phyloP scores from a whole-genome alignment of 1,284 basidiomycete genomes.

The Tetrapyrgos nigripes region DNA sequence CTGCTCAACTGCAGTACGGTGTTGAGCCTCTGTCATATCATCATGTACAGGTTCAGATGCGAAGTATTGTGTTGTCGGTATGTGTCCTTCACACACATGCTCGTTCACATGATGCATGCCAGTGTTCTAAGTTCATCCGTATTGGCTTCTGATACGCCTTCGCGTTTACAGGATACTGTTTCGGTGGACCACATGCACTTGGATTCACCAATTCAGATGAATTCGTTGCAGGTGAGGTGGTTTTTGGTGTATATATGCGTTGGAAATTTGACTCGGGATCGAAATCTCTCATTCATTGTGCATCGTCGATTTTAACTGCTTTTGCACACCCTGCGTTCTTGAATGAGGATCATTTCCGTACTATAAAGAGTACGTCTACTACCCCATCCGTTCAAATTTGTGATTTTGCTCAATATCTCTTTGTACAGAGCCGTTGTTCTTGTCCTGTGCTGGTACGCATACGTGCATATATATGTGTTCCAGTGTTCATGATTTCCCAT shows the following conservation, averaged over 20 bases:
- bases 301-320: too few relatives aligned
- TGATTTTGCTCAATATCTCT: not conserved
- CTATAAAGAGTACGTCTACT: conserved; percentile 51
- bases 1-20: conserved; percentile 6
- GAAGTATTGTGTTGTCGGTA: conserved; percentile 45
- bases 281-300: not conserved
- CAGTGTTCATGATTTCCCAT: not conserved
- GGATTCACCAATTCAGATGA: conserved; percentile 49
- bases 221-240: conserved; percentile 50
- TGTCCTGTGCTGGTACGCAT: conserved; percentile 56
- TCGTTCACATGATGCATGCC: not conserved
- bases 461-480: not conserved
- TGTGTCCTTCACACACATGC: conserved; percentile 13
- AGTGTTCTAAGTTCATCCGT: not conserved
- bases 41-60: conserved; percentile 12
- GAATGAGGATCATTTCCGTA: conserved; percentile 52
- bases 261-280: too few relatives aligned
- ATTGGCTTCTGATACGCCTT: not conserved
- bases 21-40: not conserved
- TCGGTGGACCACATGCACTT: conserved; percentile 59
- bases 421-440: conserved; percentile 52
- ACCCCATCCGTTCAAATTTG: not conserved
- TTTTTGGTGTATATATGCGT: conserved; percentile 7
- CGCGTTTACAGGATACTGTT: conserved; percentile 54
- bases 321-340: conserved; percentile 63